Evolutionary conservation across 1,284 basidiomycete genomes (phyloP).

Genomic region (Naganishia cerealis): DNA sequence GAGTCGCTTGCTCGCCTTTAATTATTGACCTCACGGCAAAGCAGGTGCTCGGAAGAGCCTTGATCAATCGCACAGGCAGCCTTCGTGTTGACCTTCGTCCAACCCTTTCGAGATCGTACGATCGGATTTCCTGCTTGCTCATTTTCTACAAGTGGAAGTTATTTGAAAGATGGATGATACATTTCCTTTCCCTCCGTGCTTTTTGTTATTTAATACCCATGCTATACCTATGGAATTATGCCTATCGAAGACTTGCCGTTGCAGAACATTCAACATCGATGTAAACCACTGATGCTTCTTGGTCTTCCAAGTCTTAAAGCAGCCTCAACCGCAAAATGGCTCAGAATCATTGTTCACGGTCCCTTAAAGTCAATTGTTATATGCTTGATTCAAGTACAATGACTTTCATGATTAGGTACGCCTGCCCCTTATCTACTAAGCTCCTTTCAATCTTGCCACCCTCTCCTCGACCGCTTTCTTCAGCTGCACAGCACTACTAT

Average conservation of each 20-base stretch:
- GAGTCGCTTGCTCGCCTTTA: conserved; percentile 35
- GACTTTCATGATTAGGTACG: neutral
- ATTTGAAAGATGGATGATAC: conserved; percentile 30
- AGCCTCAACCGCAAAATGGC: too few relatives aligned
- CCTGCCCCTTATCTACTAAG: neutral
- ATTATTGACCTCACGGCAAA: conserved; percentile 31
- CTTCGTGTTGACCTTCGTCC: conserved; percentile 17
- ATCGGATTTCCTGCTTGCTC: conserved; percentile 33
- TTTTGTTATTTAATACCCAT: neutral
- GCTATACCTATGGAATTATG: neutral
- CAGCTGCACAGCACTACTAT: conserved; percentile 38
- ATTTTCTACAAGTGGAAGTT: conserved; percentile 28
- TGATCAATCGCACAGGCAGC: conserved; percentile 28
- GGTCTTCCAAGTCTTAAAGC: too few relatives aligned
- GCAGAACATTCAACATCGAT: too few relatives aligned
- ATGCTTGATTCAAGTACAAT: neutral
- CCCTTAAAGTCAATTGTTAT: too few relatives aligned
- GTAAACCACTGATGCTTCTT: too few relatives aligned
- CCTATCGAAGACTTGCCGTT: neutral
- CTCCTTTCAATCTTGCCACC: conserved; percentile 14
- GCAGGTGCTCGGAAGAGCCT: conserved; percentile 29
- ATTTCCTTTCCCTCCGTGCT: neutral
- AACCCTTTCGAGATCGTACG: conserved; percentile 25
- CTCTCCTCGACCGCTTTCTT: conserved; percentile 32
- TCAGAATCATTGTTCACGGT: too few relatives aligned